Evolutionary conservation across 768 basidiomycete species (phyloP), one percentile per base, ranked within the genome.

Genomic region (Antrodiella citrinella): DNA sequence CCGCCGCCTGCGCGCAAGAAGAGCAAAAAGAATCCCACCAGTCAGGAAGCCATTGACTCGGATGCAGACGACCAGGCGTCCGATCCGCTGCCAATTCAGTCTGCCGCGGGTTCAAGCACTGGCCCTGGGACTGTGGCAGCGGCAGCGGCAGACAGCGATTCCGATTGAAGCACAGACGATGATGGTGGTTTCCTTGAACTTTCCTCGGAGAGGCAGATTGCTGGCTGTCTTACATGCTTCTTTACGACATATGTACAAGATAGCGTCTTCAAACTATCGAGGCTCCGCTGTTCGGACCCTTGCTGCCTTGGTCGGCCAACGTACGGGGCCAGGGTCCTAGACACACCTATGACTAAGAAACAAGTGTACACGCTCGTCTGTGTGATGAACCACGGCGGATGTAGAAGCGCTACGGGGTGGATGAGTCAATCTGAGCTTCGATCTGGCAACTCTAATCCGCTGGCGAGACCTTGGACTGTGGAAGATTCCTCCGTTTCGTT

Each of bases 31-130:
- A 54, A 59, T 22, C 61, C 57, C 7, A 69, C 67, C 44, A 65
- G 64, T 10, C 67, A 65, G 51, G 62, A 58, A 18, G 62, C 68
- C 12, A 61, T 59, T n/a, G 67, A 69, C 41, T 59, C 61, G 3
- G 65, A 66, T 13, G 62, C 61, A 13, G 57, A 55, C 26, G 60
- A 61, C 30, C 7, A 15, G 30, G 15, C 30, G 30, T 15, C 30
- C 15, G 30, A 7, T 15, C 30, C 30, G 15, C 7, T 7, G 30
- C 7, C 15, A 15, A 7, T 15, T 15, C 30, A 35, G 15, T 15
- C 30, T 7, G 30, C 30, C 30, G 30, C 30, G 7, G 30, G 30
- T 35, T 7, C 30, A 7, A 35, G 30, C 15, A 35, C 30, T 35
- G 30, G 30, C 30, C 30, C 30, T 35, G 30, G 30, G 30, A 35